A percentile compares a stretch with the other conserved stretches of the same genome.
These are phyloP conservation scores for Leccinum pallidistipes DNA, from an alignment of 1,284 basidiomycete species.

Conservation along the genomic window DNA sequence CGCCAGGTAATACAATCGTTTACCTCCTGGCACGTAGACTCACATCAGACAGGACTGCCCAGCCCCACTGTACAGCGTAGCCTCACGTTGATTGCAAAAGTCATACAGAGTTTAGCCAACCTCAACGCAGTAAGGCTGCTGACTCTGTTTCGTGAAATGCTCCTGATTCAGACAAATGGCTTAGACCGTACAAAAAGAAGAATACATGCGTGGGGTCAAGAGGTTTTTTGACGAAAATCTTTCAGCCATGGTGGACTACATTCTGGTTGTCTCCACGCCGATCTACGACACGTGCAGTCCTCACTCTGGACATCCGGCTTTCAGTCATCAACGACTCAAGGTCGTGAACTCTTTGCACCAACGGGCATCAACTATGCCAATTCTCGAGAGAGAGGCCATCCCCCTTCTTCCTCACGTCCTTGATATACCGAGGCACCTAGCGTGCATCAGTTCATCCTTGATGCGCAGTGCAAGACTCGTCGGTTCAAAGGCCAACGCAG, in stretches of 20 bases:
- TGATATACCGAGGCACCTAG: conserved; percentile 71
- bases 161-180: conserved; percentile 7
- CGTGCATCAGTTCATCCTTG: conserved; percentile 70
- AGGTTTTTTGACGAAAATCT: conserved; percentile 61
- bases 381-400: conserved; percentile 66
- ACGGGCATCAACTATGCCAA: conserved; percentile 50
- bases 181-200: conserved; percentile 66
- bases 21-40: conserved; percentile 4
- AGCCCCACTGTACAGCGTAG: conserved; percentile 65
- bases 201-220: conserved; percentile 70
- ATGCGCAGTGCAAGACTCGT: conserved; percentile 55
- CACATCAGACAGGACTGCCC: conserved; percentile 54
- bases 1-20: conserved; percentile 51
- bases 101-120: conserved; percentile 79
- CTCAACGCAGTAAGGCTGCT: conserved; percentile 58
- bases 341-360: conserved; percentile 57
- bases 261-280: conserved; percentile 65
- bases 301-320: conserved; percentile 32
- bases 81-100: conserved; percentile 76
- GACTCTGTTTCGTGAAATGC: background rate
- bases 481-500: conserved; percentile 33
- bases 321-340: conserved; percentile 52
- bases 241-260: conserved; percentile 73
- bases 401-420: conserved; percentile 67
- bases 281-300: conserved; percentile 36